Evolutionary conservation across 2,329 filamentous ascomycete genomes (phyloP), one percentile per base, ranked within the genome.

Genomic region (Sporothrix luriei): DNA sequence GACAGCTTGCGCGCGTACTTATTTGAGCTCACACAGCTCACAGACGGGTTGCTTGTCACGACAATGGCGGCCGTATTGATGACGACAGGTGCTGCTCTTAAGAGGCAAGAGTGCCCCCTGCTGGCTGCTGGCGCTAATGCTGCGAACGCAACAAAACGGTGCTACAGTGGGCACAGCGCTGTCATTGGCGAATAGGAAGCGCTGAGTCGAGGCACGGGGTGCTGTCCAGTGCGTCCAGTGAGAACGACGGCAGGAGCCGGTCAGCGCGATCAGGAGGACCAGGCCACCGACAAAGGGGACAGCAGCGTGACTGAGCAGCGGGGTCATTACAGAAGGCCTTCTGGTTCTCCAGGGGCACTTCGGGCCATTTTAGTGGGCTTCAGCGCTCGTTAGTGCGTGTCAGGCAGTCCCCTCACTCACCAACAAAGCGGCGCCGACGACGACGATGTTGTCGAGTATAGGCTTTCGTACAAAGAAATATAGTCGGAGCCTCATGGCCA

Each of bases 201-300:
- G 52, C 66, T 61, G 52, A 68, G 54, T 24, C 11, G 54, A 38
- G 66, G 16, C 66, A 68, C 66, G 66, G 40, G 66, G 66, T 66
- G 49, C n/a, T 40, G 62, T 24, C 62, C 61, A 65, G 61, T 65
- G 33, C 38, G n/a, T n/a, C n/a, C 1, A 59, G 33, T 19, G n/a
- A 19, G 33, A 59, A 33, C 13, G 38, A 16, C 38, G 21, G n/a
- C 21, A 16, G 38, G 40, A 21, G 33, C 46, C 14, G 9, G 40
- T 46, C 11, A 11, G 14, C 11, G 9, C 5, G 16, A 11, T 26
- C 29, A 29, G 59, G 40, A 33, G 62, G 62, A 46, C 40, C 40
- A 43, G 46, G 16, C 13, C 19, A 11, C 19, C 9, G 33, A 40
- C 33, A 40, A 40, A 59, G 33, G n/a, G 52, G 16, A 16, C 13